Base-by-base conservation (phyloP, 1,284 basidiomycete genomes). In the Fomitiporia mediterranea region DNA sequence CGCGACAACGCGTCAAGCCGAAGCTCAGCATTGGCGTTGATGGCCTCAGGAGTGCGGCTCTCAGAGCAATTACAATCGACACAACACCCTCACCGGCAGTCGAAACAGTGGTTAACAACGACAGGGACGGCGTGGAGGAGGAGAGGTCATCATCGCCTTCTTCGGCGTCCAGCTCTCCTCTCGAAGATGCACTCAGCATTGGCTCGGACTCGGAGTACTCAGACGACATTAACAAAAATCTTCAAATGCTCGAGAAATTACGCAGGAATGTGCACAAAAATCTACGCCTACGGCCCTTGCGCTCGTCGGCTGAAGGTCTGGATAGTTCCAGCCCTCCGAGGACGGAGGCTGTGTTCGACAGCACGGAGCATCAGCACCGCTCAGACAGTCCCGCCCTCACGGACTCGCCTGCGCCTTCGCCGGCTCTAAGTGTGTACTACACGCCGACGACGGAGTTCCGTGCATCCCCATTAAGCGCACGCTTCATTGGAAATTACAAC, bases 251-350 rank as follows among this genome's bases (percentile, higher is more conserved):
- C 38, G 84, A 86, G 56, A 71, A 79, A 62, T 76, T 91, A 11
- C 79, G 88, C 37, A 74, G 77, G 60, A 86, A 74, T 60, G 84
- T 91, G 1, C 80, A 84, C 66, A 78, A 82, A 69, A 91, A 91
- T 63, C 77, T 91, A 40, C 81, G 81, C 55, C 74, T 91, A 32
- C 79, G 88, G 15, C 88, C 89, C 30, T 84, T 91, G 57, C 79
- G 81, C 47, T 84, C 83, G 19, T 71, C 75, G 35, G 51, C 38
- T 70, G 73, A 32, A 66, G 73, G 19, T 68, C 80, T 44, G 74
- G 40, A 42, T 37, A 44, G 47, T 59, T 64, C 32, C 28, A 46
- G 42, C 59, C 64, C 28, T 23, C 27, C 25, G 28, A 40, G 27
- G 25, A 38, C 25, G 17, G 38, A 40, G 21, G 38, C 23, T 15